A percentile compares a stretch with the other conserved stretches of the same genome.
phyloP scores from a whole-genome alignment of 2,329 filamentous ascomycete genomes.

The Stagonosporopsis vannaccii region DNA sequence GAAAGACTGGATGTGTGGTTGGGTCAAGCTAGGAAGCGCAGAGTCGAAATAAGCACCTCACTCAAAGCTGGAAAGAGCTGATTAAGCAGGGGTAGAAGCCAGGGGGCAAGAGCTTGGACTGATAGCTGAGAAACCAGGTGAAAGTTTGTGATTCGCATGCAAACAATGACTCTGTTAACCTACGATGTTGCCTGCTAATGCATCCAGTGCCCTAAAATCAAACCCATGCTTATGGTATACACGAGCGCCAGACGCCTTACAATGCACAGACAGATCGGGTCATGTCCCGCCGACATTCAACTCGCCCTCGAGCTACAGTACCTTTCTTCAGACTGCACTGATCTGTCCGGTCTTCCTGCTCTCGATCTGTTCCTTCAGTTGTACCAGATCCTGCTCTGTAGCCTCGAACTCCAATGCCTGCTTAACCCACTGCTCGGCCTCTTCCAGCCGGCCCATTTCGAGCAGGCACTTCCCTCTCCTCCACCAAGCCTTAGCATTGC shows the following conservation, averaged over 20 bases:
- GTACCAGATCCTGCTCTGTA: conserved; percentile 53
- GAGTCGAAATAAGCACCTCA: no score
- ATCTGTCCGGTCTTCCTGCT: conserved; percentile 48
- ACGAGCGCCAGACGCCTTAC: conserved; percentile 30
- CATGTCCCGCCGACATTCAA: background rate
- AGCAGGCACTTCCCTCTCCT: conserved; percentile 80
- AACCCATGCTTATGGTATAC: conserved; percentile 12
- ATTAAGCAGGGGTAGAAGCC: no score
- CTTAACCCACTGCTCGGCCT: conserved; percentile 81
- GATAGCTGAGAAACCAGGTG: no score
- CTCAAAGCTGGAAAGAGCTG: no score
- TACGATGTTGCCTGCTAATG: background rate
- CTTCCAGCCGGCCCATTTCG: conserved; percentile 88
- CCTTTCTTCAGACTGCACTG: background rate
- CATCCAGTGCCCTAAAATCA: conserved; percentile 1
- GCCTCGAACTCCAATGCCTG: conserved; percentile 84
- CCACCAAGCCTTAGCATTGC: conserved; percentile 96
- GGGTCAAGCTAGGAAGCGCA: no score
- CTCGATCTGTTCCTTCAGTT: conserved; percentile 53
- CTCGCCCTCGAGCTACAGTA: background rate
- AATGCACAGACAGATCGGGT: conserved; percentile 22
- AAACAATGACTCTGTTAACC: background rate
- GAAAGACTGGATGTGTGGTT: no score
- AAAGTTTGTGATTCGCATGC: background rate
- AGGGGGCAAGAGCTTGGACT: no score